Conservation (phyloP, 2,329 filamentous ascomycete genomes). For the Leptosphaerulina australis region DNA sequence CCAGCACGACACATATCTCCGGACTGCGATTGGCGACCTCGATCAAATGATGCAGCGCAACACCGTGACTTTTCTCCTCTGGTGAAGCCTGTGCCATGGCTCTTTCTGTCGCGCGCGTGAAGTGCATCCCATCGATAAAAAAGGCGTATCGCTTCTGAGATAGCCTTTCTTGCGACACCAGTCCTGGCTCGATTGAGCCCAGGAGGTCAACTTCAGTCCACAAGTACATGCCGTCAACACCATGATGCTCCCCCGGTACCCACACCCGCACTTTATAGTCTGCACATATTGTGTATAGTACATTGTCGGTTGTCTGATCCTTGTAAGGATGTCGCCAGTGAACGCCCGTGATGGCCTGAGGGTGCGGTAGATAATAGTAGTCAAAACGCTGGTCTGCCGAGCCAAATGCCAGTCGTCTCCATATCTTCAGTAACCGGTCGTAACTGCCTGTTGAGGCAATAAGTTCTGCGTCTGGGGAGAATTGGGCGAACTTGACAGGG, state of each 20-base stretch:
- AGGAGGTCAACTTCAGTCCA: slow-evolving; percentile 82
- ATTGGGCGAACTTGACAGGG: slow-evolving; percentile 72
- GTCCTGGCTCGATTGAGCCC: slow-evolving; percentile 68
- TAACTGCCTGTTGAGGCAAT: slow-evolving; percentile 80
- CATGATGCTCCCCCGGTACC: slow-evolving; percentile 75
- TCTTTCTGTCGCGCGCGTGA: slow-evolving; percentile 76
- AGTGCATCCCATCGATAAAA: slow-evolving; percentile 81
- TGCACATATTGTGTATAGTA: slow-evolving; percentile 85
- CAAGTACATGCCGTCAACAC: slow-evolving; percentile 73
- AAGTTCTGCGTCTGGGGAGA: slow-evolving; percentile 86
- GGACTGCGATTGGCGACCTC: slow-evolving; percentile 83
- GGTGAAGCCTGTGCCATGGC: slow-evolving; percentile 69
- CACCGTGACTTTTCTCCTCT: slow-evolving; percentile 65
- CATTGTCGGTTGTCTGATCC: slow-evolving; percentile 81
- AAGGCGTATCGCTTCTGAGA: slow-evolving; percentile 70
- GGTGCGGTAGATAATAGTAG: slow-evolving; percentile 87
- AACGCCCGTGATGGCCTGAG: slow-evolving; percentile 76
- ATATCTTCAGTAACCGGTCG: slow-evolving; percentile 88
- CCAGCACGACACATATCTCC: slow-evolving; percentile 85
- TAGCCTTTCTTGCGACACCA: slow-evolving; percentile 48
- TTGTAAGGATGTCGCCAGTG: slow-evolving; percentile 82
- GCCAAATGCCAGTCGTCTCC: slow-evolving; percentile 85
- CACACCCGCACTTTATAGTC: slow-evolving; percentile 84
- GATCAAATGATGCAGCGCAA: slow-evolving; percentile 82
- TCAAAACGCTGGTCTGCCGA: slow-evolving; percentile 86